Evolutionary conservation across 345 rosid species (phyloP), one percentile per base, ranked within the genome.

Genomic region (Dovyalis caffra): DNA sequence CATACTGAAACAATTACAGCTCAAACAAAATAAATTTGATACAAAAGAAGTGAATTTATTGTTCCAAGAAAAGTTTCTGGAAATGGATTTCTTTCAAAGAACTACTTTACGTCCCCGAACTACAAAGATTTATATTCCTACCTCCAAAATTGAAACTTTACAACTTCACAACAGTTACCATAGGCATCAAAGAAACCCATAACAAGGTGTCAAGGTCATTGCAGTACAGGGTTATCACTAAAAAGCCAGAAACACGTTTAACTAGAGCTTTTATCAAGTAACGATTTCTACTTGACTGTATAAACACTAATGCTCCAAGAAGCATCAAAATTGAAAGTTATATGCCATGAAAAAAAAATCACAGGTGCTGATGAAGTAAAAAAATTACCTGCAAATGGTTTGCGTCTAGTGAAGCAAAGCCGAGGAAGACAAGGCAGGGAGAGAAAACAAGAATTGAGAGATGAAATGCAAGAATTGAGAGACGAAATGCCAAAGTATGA

Each of bases 321-420:
- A 29, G 12, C 18, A 5, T 33, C 47, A 57, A 16, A 53, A 8
- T 37, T 9, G 65, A 28, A 18, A 40, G 3, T 20, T 38, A 38
- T 28, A 51, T 51, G 10, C 57, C 57, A 51, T 51, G 7, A 20
- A 51, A 51, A 5, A 0, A 21, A 10, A 10, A 10, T 0, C 9
- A 10, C 1, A 2, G 10, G 40, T 35, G 1, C 40, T 35, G 40
- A 35, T 35, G 40, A 35, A 35, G 40, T 51, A 21, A 8, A 21
- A 11, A 6, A 74, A 87, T 88, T 85, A 94, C 98, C 79, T 35
- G 89, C 29, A 68, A 81, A 64, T 35, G 53, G 45, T 76, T 84
- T 83, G 78, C 83, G 85, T 71, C 79, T 84, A 34, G 82, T 23
- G 85, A 63, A 81, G 69, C 81, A 69, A 74, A 67, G 35, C 29